phyloP scores from a whole-genome alignment of 1,139 yeast genomes.

The Candida tetrigidarum region DNA sequence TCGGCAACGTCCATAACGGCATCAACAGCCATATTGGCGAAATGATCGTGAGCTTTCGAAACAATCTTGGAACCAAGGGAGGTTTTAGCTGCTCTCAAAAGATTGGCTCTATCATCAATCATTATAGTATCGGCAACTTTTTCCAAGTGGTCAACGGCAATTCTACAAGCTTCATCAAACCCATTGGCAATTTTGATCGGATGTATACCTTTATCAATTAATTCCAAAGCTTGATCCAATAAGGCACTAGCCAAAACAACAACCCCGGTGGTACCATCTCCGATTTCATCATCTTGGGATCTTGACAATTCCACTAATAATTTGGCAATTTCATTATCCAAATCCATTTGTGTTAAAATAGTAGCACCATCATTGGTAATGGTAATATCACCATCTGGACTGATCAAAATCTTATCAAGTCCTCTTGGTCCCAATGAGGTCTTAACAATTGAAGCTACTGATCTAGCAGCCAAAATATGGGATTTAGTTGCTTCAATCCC shows the following conservation, averaged over 20 bases:
- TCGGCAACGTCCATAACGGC: conserved; percentile 94
- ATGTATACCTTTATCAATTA: conserved; percentile 96
- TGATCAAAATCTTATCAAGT: conserved; percentile 90
- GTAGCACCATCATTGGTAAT: conserved; percentile 99
- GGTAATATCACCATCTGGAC: conserved; percentile 96
- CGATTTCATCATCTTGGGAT: conserved; percentile 98
- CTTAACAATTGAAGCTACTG: conserved; percentile 90
- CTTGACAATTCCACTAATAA: conserved; percentile 90
- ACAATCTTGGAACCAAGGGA: conserved; percentile 96
- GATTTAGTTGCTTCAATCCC: conserved; percentile 96
- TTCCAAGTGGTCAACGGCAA: conserved; percentile 82
- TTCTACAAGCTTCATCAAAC: conserved; percentile 94
- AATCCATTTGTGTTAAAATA: conserved; percentile 92
- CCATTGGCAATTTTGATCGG: conserved; percentile 98
- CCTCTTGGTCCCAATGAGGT: conserved; percentile 98
- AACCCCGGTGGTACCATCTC: conserved; percentile 99
- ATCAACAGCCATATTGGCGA: conserved; percentile 97
- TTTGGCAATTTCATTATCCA: conserved; percentile 96
- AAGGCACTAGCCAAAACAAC: conserved; percentile 96
- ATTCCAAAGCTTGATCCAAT: conserved; percentile 90
- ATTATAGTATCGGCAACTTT: conserved; percentile 66
- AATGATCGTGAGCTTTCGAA: conserved; percentile 89
- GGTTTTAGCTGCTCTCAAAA: conserved; percentile 91
- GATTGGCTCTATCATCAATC: conserved; percentile 55
- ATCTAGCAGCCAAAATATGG: conserved; percentile 94